Percentiles rank a stretch among this genome's conserved stretches.
phyloP scores from a whole-genome alignment of 208 protist genomes.

The Trypanosoma cruzi region DNA sequence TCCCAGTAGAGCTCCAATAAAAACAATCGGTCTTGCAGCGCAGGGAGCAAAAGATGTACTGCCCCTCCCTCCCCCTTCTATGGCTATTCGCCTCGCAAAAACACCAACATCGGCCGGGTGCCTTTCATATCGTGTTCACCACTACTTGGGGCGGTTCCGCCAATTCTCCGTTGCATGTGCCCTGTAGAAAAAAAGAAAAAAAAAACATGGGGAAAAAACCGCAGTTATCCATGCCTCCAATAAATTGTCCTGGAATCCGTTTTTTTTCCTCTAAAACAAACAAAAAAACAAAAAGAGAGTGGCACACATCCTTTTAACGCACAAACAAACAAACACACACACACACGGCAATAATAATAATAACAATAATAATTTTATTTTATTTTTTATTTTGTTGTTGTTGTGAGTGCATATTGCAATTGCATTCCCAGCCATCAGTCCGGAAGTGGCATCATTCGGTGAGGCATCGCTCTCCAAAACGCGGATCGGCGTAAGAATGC shows the following conservation, averaged over 20 bases:
- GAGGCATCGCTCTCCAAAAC: background rate
- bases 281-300: background rate
- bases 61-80: background rate
- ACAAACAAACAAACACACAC: background rate
- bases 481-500: background rate
- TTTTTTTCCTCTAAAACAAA: slow-evolving; percentile 4
- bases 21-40: background rate
- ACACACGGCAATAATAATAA: background rate
- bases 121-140: background rate
- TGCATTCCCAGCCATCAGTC: background rate
- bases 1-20: background rate
- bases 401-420: background rate
- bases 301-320: too few relatives aligned
- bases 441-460: background rate
- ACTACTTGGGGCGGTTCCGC: background rate
- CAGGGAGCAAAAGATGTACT: background rate
- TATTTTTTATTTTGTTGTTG: background rate
- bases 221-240: too few relatives aligned
- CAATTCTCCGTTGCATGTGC: background rate
- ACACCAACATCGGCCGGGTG: background rate
- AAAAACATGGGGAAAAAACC: too few relatives aligned
- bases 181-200: background rate
- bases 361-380: background rate
- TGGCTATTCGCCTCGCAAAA: background rate
- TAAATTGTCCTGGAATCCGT: too few relatives aligned